Evolutionary conservation across 768 basidiomycete species (phyloP).

Genomic region (Psilocybe cubensis): DNA sequence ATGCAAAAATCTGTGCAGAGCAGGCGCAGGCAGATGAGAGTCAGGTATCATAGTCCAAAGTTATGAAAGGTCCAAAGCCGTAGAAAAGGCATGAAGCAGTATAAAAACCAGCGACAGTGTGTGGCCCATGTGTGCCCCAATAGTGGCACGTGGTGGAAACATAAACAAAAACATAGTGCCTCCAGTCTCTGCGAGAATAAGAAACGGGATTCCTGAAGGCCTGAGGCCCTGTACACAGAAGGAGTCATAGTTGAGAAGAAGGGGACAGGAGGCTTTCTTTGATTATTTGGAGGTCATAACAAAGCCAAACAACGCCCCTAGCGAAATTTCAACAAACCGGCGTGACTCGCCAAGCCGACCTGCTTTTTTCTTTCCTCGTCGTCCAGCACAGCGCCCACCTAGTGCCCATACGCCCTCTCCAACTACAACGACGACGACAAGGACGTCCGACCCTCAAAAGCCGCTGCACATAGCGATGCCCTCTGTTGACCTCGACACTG

Average conservation of each 20-base stretch:
- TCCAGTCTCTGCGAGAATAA: no score
- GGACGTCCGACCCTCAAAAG: not conserved
- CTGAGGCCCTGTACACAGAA: not conserved
- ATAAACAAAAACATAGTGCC: no score
- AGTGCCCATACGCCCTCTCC: not conserved
- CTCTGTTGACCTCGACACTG: slow-evolving; percentile 12
- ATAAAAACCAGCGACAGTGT: no score
- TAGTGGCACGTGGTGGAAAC: no score
- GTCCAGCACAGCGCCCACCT: not conserved
- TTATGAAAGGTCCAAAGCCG: no score
- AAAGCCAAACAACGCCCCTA: not conserved
- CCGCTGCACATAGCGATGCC: slow-evolving; percentile 3
- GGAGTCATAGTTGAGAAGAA: not conserved
- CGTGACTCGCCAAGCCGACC: not conserved
- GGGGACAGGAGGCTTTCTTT: not conserved
- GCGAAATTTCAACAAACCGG: not conserved
- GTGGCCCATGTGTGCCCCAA: no score
- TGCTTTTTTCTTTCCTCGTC: not conserved
- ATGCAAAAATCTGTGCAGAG: not conserved
- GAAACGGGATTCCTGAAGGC: not conserved
- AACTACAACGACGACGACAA: slow-evolving; percentile 1
- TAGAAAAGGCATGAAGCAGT: no score
- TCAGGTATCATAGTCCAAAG: not conserved
- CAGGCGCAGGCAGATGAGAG: not conserved
- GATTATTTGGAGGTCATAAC: not conserved